Conservation (phyloP, 1,284 basidiomycete species). For the Takashimella tepidaria region DNA sequence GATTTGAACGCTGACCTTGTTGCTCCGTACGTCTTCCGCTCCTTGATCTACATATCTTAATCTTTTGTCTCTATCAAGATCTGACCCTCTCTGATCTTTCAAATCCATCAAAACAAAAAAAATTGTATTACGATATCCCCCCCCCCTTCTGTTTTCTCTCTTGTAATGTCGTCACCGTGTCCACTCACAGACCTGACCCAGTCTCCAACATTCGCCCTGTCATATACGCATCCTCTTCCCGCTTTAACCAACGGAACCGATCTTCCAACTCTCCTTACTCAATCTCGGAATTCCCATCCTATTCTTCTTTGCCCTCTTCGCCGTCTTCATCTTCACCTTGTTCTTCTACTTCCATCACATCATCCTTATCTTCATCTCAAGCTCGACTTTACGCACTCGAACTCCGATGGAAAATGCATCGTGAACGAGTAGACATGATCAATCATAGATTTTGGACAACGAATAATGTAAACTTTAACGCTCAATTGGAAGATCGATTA, state of each 20-base stretch:
- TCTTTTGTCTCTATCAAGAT: neutral
- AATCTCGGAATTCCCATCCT: neutral
- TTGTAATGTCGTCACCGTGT: constrained; percentile 23
- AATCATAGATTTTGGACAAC: constrained; percentile 45
- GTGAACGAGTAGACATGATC: constrained; percentile 40
- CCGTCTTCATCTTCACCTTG: constrained; percentile 36
- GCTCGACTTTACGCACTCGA: constrained; percentile 31
- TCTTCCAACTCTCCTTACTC: neutral
- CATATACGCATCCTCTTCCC: constrained; percentile 34
- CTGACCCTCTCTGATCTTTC: constrained; percentile 1
- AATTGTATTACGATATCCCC: neutral
- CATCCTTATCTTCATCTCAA: constrained; percentile 6
- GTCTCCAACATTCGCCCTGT: constrained; percentile 44
- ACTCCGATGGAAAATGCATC: constrained; percentile 34
- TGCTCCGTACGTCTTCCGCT: constrained; percentile 33
- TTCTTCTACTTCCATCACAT: constrained; percentile 38
- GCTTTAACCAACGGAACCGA: no score
- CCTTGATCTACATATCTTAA: neutral
- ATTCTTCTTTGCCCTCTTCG: constrained; percentile 5
- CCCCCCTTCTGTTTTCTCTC: neutral
- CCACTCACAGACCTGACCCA: constrained; percentile 41
- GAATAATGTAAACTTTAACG: constrained; percentile 35
- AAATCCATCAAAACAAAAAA: neutral
- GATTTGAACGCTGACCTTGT: no score
- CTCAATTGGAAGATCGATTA: constrained; percentile 31